Conservation (phyloP, 2,329 filamentous ascomycete genomes). For the Ceratocystis papillata region DNA sequence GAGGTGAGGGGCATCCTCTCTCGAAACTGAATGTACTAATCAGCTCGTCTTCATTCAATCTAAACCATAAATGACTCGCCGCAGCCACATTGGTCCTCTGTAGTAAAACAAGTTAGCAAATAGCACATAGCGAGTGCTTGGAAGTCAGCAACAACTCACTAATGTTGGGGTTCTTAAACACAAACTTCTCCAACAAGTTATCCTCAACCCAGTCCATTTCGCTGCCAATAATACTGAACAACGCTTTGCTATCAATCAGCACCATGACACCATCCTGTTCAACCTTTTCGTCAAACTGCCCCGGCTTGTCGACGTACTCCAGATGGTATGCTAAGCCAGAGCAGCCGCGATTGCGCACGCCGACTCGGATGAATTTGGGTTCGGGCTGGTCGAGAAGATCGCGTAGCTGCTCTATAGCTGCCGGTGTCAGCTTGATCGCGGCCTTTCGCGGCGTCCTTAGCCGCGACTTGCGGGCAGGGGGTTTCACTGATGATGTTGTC, state of each 20-base stretch:
- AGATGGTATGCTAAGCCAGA: slow-evolving; percentile 88
- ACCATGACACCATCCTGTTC: slow-evolving; percentile 96
- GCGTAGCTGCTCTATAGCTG: slow-evolving; percentile 68
- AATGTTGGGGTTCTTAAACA: slow-evolving; percentile 96
- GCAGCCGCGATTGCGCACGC: slow-evolving; percentile 87
- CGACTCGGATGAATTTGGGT: slow-evolving; percentile 86
- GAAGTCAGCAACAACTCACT: slow-evolving; percentile 51
- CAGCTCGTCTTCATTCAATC: too few species aligned
- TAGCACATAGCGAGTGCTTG: too few species aligned
- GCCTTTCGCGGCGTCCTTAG: slow-evolving; percentile 70
- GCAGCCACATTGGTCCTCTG: slow-evolving; percentile 92
- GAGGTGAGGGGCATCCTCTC: too few species aligned
- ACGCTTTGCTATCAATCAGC: slow-evolving; percentile 88
- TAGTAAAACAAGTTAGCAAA: slow-evolving; percentile 29
- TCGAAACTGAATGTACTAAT: too few species aligned
- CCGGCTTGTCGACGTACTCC: slow-evolving; percentile 88
- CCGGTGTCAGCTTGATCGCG: slow-evolving; percentile 72
- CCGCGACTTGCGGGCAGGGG: slow-evolving; percentile 41
- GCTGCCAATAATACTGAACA: slow-evolving; percentile 95
- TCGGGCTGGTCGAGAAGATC: slow-evolving; percentile 71
- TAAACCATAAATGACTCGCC: slow-evolving; percentile 90
- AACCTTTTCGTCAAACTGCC: slow-evolving; percentile 77
- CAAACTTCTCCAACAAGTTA: slow-evolving; percentile 81
- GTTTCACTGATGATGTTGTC: slow-evolving; percentile 30
- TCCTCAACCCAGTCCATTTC: slow-evolving; percentile 99